Conservation (phyloP, 2,329 filamentous ascomycete species). For the Talaromyces sp. region DNA sequence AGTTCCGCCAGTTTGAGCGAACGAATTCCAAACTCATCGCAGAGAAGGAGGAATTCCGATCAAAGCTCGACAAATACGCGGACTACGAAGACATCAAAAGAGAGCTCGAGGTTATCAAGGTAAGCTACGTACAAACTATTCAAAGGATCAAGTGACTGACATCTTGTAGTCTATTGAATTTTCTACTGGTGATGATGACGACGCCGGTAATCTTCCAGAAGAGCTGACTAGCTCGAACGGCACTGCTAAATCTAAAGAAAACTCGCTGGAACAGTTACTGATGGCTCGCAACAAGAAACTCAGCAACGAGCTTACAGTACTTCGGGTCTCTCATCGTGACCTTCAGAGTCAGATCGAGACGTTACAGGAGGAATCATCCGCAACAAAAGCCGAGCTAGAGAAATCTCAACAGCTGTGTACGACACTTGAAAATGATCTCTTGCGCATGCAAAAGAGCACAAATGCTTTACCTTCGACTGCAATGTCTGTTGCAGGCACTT, state of each 20-base stretch:
- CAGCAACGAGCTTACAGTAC: slow-evolving; percentile 84
- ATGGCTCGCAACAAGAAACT: slow-evolving; percentile 95
- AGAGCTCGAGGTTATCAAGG: slow-evolving; percentile 90
- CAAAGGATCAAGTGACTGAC: not conserved
- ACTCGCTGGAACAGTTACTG: slow-evolving; percentile 86
- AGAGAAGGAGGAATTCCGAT: slow-evolving; percentile 76
- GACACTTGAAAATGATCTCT: slow-evolving; percentile 87
- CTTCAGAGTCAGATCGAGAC: slow-evolving; percentile 75
- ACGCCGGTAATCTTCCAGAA: slow-evolving; percentile 46
- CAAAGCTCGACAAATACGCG: slow-evolving; percentile 81
- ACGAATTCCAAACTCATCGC: slow-evolving; percentile 71
- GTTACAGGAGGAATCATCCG: slow-evolving; percentile 79
- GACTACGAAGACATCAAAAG: slow-evolving; percentile 97
- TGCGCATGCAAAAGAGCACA: slow-evolving; percentile 79
- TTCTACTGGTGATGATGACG: slow-evolving; percentile 78
- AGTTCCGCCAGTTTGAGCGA: slow-evolving; percentile 74
- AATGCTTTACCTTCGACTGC: slow-evolving; percentile 81
- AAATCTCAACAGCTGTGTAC: slow-evolving; percentile 79
- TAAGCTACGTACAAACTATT: slow-evolving; percentile 28
- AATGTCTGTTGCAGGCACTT: slow-evolving; percentile 89
- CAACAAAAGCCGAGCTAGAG: slow-evolving; percentile 81
- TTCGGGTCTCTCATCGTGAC: slow-evolving; percentile 92
- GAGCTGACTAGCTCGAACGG: slow-evolving; percentile 46
- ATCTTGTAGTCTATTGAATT: slow-evolving; percentile 80
- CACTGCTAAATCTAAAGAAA: slow-evolving; percentile 62